These are phyloP conservation scores for Tolypocladium tropicale DNA, from an alignment of 2,329 filamentous ascomycete species.

Conservation along the genomic window DNA sequence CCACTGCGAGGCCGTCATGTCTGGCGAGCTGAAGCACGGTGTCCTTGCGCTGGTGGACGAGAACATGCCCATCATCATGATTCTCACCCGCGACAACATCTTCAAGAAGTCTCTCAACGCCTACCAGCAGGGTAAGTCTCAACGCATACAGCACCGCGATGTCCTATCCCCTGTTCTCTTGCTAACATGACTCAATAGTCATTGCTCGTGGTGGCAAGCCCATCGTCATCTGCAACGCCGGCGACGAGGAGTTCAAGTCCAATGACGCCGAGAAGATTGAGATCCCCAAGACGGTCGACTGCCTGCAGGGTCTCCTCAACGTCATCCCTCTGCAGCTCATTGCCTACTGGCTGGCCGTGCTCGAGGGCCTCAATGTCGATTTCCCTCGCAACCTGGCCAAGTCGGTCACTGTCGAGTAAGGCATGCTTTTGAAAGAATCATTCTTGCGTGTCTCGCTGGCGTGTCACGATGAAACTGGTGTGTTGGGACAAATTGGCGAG, in stretches of 20 bases:
- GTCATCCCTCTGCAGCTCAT: constrained; percentile 96
- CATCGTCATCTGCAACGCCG: constrained; percentile 95
- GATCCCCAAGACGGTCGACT: constrained; percentile 91
- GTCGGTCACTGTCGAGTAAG: constrained; percentile 96
- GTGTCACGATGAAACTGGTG: constrained; percentile 1
- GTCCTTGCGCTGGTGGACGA: constrained; percentile 95
- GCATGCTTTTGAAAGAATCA: constrained; percentile 2
- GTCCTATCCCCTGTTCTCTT: background rate
- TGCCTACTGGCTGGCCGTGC: constrained; percentile 96
- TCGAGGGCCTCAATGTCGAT: constrained; percentile 92
- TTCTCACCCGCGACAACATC: constrained; percentile 88
- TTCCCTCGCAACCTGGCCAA: constrained; percentile 98
- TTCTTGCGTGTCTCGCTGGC: constrained; percentile 5
- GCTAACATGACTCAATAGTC: constrained; percentile 42
- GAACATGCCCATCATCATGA: constrained; percentile 99
- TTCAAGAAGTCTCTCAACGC: constrained; percentile 99
- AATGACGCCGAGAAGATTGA: constrained; percentile 94
- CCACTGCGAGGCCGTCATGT: constrained; percentile 99
- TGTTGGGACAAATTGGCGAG: constrained; percentile 1
- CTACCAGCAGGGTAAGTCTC: constrained; percentile 80
- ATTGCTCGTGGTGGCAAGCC: constrained; percentile 92
- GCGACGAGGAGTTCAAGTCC: constrained; percentile 78
- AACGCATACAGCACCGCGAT: background rate
- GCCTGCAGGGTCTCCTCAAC: constrained; percentile 92
- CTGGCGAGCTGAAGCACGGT: constrained; percentile 97